Evolutionary conservation across 352 stramenopile species (phyloP), one percentile per base, ranked within the genome.

Genomic region (Globisporangium solare): DNA sequence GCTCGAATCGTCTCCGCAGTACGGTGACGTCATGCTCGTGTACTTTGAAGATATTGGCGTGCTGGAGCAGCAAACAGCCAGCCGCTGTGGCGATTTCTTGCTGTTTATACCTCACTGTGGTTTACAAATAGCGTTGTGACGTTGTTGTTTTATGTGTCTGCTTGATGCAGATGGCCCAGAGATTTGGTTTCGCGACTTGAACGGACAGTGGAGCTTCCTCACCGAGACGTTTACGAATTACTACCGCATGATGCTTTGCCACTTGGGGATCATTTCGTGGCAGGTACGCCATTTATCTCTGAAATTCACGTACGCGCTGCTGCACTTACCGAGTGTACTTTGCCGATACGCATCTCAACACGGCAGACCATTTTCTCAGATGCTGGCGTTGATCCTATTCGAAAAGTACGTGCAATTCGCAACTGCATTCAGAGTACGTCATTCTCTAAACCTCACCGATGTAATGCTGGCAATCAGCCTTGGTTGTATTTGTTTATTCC

Each of bases 401-500:
- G 63, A 37, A 86, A 82, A 54, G 77, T 88, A 60, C 15, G 49
- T n/a, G n/a, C 14, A 35, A 11, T 43, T 21, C 14, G 11, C 7
- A 35, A 35, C 27, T 35, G 27, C 27, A 35, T 35, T 6, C 27
- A 35, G 27, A 35, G 27, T 35, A 11, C 27, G 10, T 8, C 10
- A 35, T 35, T 35, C 3, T 35, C 27, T 35, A 10, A 35, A 35
- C 27, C 27, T 57, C 18, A 14, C 31, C 49, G 54, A 18, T 56
- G 27, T 35, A 35, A 35, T 35, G 7, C 10, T 35, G 27, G 27
- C 27, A 35, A 35, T 6, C 27, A 89, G 70, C 74, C 82, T 55
- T 93, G 83, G 83, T 73, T 91, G 47, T 75, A 91, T 42, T 46
- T 93, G 43, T 93, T 93, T 52, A 77, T 93, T 47, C 76, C 78